Evolutionary conservation across 208 protist species (phyloP).

Genomic region (Leishmania turanica): DNA sequence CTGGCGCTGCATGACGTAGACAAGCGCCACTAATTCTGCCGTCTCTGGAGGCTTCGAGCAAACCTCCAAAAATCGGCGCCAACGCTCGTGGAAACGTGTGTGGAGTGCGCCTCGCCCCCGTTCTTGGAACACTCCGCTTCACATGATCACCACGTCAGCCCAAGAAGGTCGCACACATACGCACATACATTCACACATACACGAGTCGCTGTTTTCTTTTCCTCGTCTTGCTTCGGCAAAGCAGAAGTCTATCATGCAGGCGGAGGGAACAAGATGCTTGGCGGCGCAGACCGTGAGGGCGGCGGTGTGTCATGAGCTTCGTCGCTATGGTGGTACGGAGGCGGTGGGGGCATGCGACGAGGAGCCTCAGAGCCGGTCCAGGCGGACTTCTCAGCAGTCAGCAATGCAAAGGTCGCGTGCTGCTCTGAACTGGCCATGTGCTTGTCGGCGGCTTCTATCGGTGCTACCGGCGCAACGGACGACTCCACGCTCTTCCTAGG

Average conservation of each 20-base stretch:
- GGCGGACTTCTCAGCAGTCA: constrained; percentile 3
- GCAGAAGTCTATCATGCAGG: constrained; percentile 8
- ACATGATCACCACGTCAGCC: neutral
- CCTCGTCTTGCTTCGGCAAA: constrained; percentile 3
- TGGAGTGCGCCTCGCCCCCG: neutral
- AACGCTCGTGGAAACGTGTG: neutral
- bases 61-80: neutral
- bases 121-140: neutral
- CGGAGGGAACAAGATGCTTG: constrained; percentile 36
- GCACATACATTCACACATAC: neutral
- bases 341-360: constrained; percentile 27
- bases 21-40: neutral
- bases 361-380: neutral
- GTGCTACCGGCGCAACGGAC: neutral
- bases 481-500: neutral
- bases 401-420: constrained; percentile 18
- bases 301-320: constrained; percentile 10
- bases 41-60: neutral
- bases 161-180: neutral
- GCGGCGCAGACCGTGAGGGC: constrained; percentile 29
- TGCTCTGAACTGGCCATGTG: neutral
- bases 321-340: constrained; percentile 6
- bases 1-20: neutral
- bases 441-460: neutral
- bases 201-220: neutral